phyloP scores from a whole-genome alignment of 2,329 filamentous ascomycete genomes.

The Cercospora brassicicola region DNA sequence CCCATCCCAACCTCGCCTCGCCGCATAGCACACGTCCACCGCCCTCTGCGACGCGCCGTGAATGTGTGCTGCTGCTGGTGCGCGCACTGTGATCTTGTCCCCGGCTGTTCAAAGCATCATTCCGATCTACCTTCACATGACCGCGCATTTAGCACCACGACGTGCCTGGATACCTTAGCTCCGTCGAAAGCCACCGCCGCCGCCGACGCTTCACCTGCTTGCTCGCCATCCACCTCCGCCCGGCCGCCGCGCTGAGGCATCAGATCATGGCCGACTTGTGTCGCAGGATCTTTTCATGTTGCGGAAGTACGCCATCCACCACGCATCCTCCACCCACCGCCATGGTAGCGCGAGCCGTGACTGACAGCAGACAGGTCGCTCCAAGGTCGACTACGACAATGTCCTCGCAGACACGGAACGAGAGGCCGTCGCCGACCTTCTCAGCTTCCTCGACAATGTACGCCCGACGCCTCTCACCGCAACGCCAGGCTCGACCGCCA shows the following conservation, averaged over 20 bases:
- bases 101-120: not conserved
- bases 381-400: constrained; percentile 48
- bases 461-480: constrained; percentile 36
- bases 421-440: constrained; percentile 91
- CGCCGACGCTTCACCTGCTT: not conserved
- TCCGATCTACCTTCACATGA: constrained; percentile 5
- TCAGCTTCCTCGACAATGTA: constrained; percentile 97
- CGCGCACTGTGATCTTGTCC: not conserved
- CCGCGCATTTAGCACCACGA: not conserved
- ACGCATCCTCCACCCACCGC: not conserved
- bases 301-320: constrained; percentile 31
- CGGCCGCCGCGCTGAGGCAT: constrained; percentile 24
- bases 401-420: constrained; percentile 87
- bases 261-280: constrained; percentile 36
- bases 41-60: not conserved
- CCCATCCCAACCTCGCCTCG: constrained; percentile 27
- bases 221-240: constrained; percentile 1
- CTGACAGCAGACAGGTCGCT: constrained; percentile 41
- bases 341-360: not conserved
- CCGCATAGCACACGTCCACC: not conserved
- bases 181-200: not conserved
- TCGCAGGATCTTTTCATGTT: constrained; percentile 38
- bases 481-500: not conserved
- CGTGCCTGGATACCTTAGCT: constrained; percentile 4
- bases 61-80: not conserved